Base-by-base conservation (phyloP, 2,329 filamentous ascomycete genomes). In the Colletotrichum eremochloae region DNA sequence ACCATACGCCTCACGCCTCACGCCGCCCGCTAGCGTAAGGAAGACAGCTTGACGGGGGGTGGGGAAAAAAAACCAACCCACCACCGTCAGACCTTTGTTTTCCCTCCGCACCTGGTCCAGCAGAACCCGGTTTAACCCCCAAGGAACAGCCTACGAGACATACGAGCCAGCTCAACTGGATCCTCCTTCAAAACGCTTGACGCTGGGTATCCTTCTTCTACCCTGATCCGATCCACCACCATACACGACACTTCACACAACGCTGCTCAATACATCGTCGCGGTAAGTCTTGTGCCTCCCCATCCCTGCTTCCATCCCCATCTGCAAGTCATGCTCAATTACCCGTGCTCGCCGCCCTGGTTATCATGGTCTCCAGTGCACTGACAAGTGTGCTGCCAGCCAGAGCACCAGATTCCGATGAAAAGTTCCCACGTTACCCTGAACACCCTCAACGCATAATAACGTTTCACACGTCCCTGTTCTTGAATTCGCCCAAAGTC, bases 391-490 rank as follows among this genome's bases (percentile, higher is more conserved):
- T 61, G 44, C 46, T 67, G 24, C 62, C 71, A 67, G 67, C 62
- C 62, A 67, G n/a, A 62, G 36, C 42, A 50, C 58, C 53, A 46
- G 64, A 60, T 66, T 68, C 72, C 64, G 69, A 74, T 72, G 63
- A 72, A 65, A 72, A 68, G 50, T 20, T 57, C 58, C 68, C 63
- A 72, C 70, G 61, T 29, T 68, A 66, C 56, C 55, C 67, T 66
- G 53, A 33, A 72, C 61, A 72, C 61, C 63, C 53, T 53, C 67
- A 56, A 74, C 72, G 77, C 76, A 78, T 76, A 76, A 78, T 60
- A 73, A 74, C 76, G 76, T 78, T 78, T 78, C 76, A 78, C 68
- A 73, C 62, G 71, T 64, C 63, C 60, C 63, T 69, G 62, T 62
- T 67, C 56, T 53, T 62, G 71, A 55, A 65, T 57, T 53, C 58